Base-by-base conservation (phyloP, 257 asterid genomes). In the Prunella vulgaris region DNA sequence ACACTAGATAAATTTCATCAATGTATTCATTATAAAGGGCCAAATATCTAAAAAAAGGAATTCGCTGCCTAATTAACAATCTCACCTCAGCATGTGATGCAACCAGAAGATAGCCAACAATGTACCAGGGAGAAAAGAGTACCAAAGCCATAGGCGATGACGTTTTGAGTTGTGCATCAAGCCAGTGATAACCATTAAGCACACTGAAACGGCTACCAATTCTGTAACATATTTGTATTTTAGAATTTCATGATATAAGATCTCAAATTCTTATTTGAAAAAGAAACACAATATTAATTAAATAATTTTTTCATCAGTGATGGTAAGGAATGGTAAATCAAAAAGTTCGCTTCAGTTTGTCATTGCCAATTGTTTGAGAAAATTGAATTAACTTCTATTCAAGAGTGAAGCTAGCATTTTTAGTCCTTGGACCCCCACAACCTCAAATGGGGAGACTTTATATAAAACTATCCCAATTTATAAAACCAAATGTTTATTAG, bases 11-110 rank as follows among this genome's bases (percentile, higher is more conserved):
- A 56, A 51, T 68, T n/a, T 18, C 46, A 42, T 27, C 10, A 58
- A 9, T n/a, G n/a, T n/a, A n/a, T n/a, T n/a, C n/a, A n/a, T n/a
- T n/a, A n/a, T n/a, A n/a, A n/a, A n/a, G n/a, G n/a, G n/a, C n/a
- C 24, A 1, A 44, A 64, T 28, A 42, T 35, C 44, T 44, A 27
- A 57, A 52, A 66, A 64, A 58, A 30, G 10, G 59, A 61, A 46
- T 42, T 64, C 10, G 40, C 42, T 13, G 7, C 66, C 57, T 48
- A 44, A 64, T 15, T 30, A 46, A 58, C 71, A 42, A 53, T 70
- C 82, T 70, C 68, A 86, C 98, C 95, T 85, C 81, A 81, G 82
- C 90, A 93, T 85, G 81, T 93, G 88, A 80, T 85, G 86, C 72
- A 85, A 80, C 98, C 98, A 93, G 78, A 86, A 90, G 81, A 86